Base-by-base conservation (phyloP, 2,329 filamentous ascomycete species). In the Calonectria montana region DNA sequence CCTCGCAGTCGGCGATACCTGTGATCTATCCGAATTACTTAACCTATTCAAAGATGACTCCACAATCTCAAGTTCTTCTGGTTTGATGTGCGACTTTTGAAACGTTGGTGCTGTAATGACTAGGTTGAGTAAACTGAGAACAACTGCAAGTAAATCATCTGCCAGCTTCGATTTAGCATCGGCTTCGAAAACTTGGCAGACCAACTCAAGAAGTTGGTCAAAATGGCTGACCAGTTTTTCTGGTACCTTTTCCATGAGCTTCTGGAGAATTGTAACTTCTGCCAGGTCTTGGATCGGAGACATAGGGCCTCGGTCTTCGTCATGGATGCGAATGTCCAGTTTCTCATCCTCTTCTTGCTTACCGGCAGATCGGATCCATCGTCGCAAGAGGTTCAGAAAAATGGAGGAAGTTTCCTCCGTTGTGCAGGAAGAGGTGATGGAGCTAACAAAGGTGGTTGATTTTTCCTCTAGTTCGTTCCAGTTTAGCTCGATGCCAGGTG, bases 201-300 rank as follows among this genome's bases (percentile, higher is more conserved):
- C 88, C 2, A 95, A 86, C 55, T 91, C 88, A 2, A 95, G 83
- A 8, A 94, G 86, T 75, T 93, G 91, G 50, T 88, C 88, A 2
- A 93, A 92, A 69, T 91, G 89, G 37, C 87, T 88, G 35, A 93
- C 88, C 15, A 95, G 86, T 73, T 90, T 91, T 25, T 92, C 89
- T 1, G 91, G 88, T 55, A 92, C 88, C 55, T 85, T 87, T 27
- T 90, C 88, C 81, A 94, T 90, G 82, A 95, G 87, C 39, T 87
- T 88, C 77, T 94, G 91, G 9, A 94, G 85, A 0, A 94, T 82
- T 61, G 91, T 91, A 6, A 91, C 86, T 73, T 93, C 87, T 7
- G 88, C 81, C 1, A 95, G 82, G 4, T 86, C 85, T 5, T 79
- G 79, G 3, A 90, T 70, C 0, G 88, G 84, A 55, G 89, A 86